Evolutionary conservation across 2,329 filamentous ascomycete species (phyloP).

Genomic region (Claviceps maximensis): DNA sequence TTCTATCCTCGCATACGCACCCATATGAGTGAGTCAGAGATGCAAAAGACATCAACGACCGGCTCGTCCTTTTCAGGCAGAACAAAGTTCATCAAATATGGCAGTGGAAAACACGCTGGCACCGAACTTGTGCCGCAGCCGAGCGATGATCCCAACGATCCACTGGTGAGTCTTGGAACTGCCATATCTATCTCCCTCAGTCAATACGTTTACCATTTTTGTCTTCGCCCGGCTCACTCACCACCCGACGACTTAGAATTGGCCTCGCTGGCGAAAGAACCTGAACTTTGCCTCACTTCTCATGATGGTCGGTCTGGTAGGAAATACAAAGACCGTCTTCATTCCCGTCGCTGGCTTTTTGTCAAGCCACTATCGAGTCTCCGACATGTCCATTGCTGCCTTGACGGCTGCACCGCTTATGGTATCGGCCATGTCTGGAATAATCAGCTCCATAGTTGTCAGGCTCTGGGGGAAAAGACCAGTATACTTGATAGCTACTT

Average conservation of each 20-base stretch:
- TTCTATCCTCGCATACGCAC: not conserved
- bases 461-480: constrained; percentile 39
- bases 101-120: constrained; percentile 26
- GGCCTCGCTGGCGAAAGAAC: constrained; percentile 41
- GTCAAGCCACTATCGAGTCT: constrained; percentile 27
- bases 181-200: not conserved
- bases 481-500: constrained; percentile 34
- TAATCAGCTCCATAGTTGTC: constrained; percentile 28
- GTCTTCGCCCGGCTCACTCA: not conserved
- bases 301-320: constrained; percentile 30
- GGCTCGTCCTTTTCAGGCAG: constrained; percentile 7
- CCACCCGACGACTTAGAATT: constrained; percentile 29
- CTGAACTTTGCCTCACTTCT: constrained; percentile 33
- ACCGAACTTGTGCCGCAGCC: constrained; percentile 41
- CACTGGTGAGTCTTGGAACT: constrained; percentile 29
- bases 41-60: constrained; percentile 5
- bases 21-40: not conserved
- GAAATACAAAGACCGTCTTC: constrained; percentile 41
- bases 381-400: constrained; percentile 33
- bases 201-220: too few relatives aligned
- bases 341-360: constrained; percentile 33
- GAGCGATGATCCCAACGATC: constrained; percentile 40
- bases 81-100: constrained; percentile 32
- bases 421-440: constrained; percentile 31
- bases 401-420: constrained; percentile 41